Evolutionary conservation across 1,284 basidiomycete species (phyloP).

Genomic region (Trichosporon ovoides): DNA sequence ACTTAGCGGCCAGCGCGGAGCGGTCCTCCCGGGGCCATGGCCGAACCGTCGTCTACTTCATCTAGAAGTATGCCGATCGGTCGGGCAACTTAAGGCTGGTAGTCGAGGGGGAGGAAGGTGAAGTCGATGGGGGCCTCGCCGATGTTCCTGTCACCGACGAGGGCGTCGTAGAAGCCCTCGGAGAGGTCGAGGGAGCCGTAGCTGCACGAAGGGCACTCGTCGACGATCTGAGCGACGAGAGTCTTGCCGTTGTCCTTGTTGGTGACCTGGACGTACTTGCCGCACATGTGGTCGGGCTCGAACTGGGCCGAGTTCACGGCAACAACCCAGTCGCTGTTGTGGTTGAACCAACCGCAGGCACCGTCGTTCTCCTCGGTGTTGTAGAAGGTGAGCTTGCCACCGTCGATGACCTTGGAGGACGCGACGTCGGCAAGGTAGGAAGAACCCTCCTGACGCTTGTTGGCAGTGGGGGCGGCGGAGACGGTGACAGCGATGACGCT

Average conservation of each 20-base stretch:
- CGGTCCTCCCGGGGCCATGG: no score
- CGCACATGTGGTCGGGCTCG: conserved; percentile 33
- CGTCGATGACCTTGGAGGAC: not conserved
- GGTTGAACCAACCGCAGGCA: conserved; percentile 37
- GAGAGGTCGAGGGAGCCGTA: conserved; percentile 52
- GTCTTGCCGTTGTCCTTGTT: conserved; percentile 57
- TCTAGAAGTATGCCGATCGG: not conserved
- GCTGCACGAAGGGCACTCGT: conserved; percentile 47
- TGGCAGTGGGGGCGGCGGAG: conserved; percentile 24
- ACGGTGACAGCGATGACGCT: conserved; percentile 25
- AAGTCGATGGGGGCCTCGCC: conserved; percentile 42
- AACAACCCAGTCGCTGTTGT: conserved; percentile 34
- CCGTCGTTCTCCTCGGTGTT: conserved; percentile 28
- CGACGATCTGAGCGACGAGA: conserved; percentile 60
- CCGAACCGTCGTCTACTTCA: not conserved
- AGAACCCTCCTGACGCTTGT: conserved; percentile 15
- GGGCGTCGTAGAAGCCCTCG: conserved; percentile 46
- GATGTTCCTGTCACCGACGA: conserved; percentile 33
- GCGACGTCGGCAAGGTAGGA: not conserved
- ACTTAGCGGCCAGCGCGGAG: no score
- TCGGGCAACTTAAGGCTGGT: no score
- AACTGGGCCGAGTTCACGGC: conserved; percentile 38
- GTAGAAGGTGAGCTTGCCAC: conserved; percentile 37
- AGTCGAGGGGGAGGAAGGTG: conserved; percentile 1
- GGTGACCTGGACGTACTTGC: conserved; percentile 60